Conservation (phyloP, 352 stramenopile genomes). For the Phytophthora megakarya region DNA sequence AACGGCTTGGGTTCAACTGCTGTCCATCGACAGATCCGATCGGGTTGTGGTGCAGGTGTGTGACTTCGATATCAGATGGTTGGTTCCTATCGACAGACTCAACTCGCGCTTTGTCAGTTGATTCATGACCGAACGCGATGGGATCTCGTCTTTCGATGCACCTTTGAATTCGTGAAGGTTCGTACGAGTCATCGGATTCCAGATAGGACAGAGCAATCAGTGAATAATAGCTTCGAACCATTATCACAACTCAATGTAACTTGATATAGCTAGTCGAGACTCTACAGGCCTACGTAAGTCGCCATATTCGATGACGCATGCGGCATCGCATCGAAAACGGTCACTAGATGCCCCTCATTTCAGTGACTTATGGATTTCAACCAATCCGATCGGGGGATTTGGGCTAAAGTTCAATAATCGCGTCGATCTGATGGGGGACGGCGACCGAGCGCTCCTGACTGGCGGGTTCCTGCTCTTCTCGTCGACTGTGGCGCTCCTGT, state of each 20-base stretch:
- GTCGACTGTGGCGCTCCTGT: slow-evolving; percentile 66
- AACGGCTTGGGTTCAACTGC: slow-evolving; percentile 7
- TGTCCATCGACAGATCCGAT: slow-evolving; percentile 25
- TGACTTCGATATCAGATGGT: slow-evolving; percentile 24
- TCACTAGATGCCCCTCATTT: too few species aligned
- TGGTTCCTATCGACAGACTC: background rate
- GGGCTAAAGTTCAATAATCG: slow-evolving; percentile 13
- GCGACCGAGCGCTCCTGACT: slow-evolving; percentile 41
- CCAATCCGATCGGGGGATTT: background rate
- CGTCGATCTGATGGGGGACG: background rate
- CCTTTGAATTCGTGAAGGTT: slow-evolving; percentile 1
- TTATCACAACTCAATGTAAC: background rate
- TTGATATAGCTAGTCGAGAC: background rate
- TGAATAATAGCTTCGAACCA: background rate
- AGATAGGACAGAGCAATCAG: slow-evolving; percentile 5
- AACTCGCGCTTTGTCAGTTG: background rate
- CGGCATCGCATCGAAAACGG: too few species aligned
- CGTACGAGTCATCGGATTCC: background rate
- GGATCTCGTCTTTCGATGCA: slow-evolving; percentile 10
- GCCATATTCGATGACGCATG: too few species aligned
- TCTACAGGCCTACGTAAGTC: too few species aligned
- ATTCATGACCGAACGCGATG: slow-evolving; percentile 10
- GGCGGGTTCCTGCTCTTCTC: slow-evolving; percentile 80
- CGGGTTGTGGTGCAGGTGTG: slow-evolving; percentile 14
- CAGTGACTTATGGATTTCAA: too few species aligned